phyloP scores from a whole-genome alignment of 495 filamentous ascomycete genomes.

The Thozetella sp. region DNA sequence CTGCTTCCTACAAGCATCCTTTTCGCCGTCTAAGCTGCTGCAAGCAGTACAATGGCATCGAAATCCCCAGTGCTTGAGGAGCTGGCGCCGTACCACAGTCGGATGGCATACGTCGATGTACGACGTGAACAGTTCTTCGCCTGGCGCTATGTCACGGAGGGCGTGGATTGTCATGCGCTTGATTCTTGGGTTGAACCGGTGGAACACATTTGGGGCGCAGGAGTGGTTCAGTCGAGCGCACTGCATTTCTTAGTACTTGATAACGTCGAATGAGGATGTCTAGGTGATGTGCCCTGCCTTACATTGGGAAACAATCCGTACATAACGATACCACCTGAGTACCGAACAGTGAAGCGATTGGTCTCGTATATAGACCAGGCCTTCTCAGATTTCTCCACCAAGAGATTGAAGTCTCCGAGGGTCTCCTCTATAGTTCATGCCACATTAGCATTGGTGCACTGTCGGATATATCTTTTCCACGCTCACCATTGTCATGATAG shows the following conservation, averaged over 20 bases:
- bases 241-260: background rate
- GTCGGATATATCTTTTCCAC: no score
- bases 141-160: background rate
- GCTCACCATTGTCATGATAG: background rate
- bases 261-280: background rate
- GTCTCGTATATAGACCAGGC: conserved; percentile 1
- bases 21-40: background rate
- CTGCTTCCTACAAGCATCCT: background rate
- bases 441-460: background rate
- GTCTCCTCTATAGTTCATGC: background rate
- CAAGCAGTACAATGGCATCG: background rate
- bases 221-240: conserved; percentile 1
- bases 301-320: background rate
- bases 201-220: background rate
- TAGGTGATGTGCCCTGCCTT: background rate
- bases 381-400: background rate
- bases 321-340: background rate
- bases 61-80: background rate
- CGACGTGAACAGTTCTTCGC: background rate
- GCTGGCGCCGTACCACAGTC: background rate
- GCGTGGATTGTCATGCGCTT: background rate
- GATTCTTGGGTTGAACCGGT: background rate
- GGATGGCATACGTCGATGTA: background rate
- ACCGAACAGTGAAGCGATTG: background rate
- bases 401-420: background rate